Conservation (phyloP, 2,329 filamentous ascomycete genomes). For the Sodiomyces alkalinus region DNA sequence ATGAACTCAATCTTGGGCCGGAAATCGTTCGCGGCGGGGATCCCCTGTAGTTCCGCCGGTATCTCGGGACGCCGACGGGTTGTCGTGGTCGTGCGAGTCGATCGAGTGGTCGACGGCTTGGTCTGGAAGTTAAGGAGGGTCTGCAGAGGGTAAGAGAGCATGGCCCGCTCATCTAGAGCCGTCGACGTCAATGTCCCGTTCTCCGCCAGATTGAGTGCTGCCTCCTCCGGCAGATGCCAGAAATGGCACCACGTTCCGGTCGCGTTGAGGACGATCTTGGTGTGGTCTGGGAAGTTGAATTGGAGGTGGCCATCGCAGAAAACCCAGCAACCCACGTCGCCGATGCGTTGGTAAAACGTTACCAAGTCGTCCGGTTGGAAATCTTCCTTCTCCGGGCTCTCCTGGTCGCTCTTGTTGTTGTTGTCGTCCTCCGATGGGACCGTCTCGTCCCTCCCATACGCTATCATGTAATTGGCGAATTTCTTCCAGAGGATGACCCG, state of each 20-base stretch:
- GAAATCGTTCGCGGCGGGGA: slow-evolving; percentile 59
- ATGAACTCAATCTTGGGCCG: slow-evolving; percentile 63
- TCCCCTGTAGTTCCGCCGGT: slow-evolving; percentile 41
- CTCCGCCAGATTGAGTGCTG: slow-evolving; percentile 46
- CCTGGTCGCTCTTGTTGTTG: too few relatives aligned
- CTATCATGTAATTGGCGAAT: slow-evolving; percentile 60
- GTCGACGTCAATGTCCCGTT: slow-evolving; percentile 54
- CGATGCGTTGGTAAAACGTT: slow-evolving; percentile 68
- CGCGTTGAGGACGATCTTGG: slow-evolving; percentile 64
- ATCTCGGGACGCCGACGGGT: slow-evolving; percentile 44
- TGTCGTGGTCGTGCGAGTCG: slow-evolving; percentile 27
- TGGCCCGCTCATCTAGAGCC: slow-evolving; percentile 55
- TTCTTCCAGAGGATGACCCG: slow-evolving; percentile 57
- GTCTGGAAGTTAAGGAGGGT: slow-evolving; percentile 55
- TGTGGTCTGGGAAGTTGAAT: slow-evolving; percentile 83
- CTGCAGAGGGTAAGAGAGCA: slow-evolving; percentile 57
- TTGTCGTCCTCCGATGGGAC: too few relatives aligned
- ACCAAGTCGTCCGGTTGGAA: slow-evolving; percentile 43
- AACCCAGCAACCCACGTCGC: slow-evolving; percentile 68
- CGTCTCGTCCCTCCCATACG: slow-evolving; percentile 55
- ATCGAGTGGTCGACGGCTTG: slow-evolving; percentile 23
- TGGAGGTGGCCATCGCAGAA: slow-evolving; percentile 70
- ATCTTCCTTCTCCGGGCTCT: too few relatives aligned
- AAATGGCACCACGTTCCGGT: slow-evolving; percentile 66
- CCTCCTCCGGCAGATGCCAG: slow-evolving; percentile 59